Evolutionary conservation across 768 basidiomycete genomes (phyloP), one percentile per base, ranked within the genome.

Genomic region (Aureoboletus auriporus): DNA sequence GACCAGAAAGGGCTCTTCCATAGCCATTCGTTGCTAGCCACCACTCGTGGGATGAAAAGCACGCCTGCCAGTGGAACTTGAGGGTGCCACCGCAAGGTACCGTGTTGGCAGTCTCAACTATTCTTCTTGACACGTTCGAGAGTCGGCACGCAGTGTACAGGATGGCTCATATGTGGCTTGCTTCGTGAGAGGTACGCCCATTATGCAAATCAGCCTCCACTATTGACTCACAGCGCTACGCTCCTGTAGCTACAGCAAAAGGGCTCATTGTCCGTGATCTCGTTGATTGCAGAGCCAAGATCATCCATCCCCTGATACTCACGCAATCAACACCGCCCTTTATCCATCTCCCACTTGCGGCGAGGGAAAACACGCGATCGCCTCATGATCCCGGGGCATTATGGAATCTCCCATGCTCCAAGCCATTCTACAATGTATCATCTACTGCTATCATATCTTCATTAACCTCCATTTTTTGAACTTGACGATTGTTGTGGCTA

Each of bases 351-450:
- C 39, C 36, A 23, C 26, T 43, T 28, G 29, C 17, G 47, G 29
- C 34, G 34, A 42, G 37, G 34, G 26, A 28, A 34, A 35, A 53
- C 67, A 69, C 54, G 63, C 59, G 59, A 52, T 26, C 35, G 8
- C 67, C 67, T 65, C 67, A 55, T 65, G 67, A 37, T 28, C 28
- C 44, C 12, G 42, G 20, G 20, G 26, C 31, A 26, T 47, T 56
- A 54, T 44, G 46, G 55, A 5, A 16, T 38, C 50, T 59, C 46
- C 38, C 47, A 38, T 44, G 56, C n/a, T 31, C 37, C 26, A 33
- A 46, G 33, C 39, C 11, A 26, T 42, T 23, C 20, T 23, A 33
- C 45, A 49, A 45, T 40, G 39, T 34, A 28, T 36, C 31, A n/a
- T 55, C 33, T 33, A 28, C 33, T 39, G 10, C 33, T 11, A 23